Percentiles rank a stretch among this genome's conserved stretches.
Conservation (phyloP, 306 rosid genomes). For the Calophaca sinica region DNA sequence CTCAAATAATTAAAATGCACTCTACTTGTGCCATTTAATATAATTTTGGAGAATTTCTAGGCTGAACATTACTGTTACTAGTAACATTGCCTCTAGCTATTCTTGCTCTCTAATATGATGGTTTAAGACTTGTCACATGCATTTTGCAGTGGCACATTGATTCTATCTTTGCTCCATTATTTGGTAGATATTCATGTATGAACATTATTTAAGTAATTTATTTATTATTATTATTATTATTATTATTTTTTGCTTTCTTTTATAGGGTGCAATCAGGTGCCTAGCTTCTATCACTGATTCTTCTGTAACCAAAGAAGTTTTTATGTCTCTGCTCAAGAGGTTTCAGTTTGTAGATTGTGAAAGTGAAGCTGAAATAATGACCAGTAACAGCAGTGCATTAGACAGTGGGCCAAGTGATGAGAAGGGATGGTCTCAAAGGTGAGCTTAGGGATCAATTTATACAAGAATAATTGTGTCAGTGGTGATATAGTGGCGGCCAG, state of each 20-base stretch:
- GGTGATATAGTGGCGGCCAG: not conserved
- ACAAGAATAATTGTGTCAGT: conserved; percentile 17
- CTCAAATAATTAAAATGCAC: conserved; percentile 23
- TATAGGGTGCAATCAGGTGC: conserved; percentile 86
- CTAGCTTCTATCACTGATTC: conserved; percentile 86
- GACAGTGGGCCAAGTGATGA: conserved; percentile 49
- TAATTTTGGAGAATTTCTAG: conserved; percentile 25
- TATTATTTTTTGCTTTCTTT: conserved; percentile 42
- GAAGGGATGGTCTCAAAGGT: conserved; percentile 69
- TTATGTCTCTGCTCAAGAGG: conserved; percentile 63
- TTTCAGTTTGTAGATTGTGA: conserved; percentile 57
- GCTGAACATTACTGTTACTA: conserved; percentile 2
- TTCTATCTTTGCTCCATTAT: conserved; percentile 17
- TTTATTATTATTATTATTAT: not conserved
- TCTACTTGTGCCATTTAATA: conserved; percentile 17
- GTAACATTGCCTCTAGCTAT: conserved; percentile 16
- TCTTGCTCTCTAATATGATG: conserved; percentile 2
- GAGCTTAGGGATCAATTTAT: conserved; percentile 29
- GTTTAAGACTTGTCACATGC: not conserved
- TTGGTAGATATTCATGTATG: conserved; percentile 25
- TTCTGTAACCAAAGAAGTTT: conserved; percentile 58
- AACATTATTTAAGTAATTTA: conserved; percentile 26
- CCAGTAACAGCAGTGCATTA: conserved; percentile 41
- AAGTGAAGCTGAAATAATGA: conserved; percentile 51
- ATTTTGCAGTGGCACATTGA: conserved; percentile 14